Evolutionary conservation across 225 moss, liverwort and hornwort genomes (phyloP).

Genomic region (Rhytidiadelphus loreus): DNA sequence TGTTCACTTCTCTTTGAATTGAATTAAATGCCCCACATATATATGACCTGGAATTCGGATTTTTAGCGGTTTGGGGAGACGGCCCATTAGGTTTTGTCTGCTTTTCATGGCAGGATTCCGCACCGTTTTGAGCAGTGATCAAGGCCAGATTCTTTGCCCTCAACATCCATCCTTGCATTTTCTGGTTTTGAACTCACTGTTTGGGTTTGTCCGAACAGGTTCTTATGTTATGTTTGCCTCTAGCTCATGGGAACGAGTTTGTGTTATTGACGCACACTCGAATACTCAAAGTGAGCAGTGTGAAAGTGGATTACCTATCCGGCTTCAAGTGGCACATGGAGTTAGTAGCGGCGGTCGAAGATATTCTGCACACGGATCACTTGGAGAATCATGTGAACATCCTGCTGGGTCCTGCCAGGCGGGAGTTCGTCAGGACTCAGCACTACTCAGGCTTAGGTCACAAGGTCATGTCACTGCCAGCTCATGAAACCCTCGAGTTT

Average conservation of each 20-base stretch:
- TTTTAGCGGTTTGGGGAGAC: background rate
- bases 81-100: background rate
- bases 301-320: slow-evolving; percentile 23
- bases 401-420: slow-evolving; percentile 76
- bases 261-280: slow-evolving; percentile 72
- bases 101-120: background rate
- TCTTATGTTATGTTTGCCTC: slow-evolving; percentile 72
- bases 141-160: background rate
- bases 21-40: background rate
- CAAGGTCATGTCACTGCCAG: slow-evolving; percentile 69
- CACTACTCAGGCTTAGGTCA: slow-evolving; percentile 43
- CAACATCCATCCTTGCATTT: background rate
- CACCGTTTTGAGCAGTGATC: background rate
- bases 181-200: background rate
- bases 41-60: background rate
- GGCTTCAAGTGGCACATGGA: slow-evolving; percentile 82
- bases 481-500: slow-evolving; percentile 67
- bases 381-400: slow-evolving; percentile 42
- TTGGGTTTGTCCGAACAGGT: slow-evolving; percentile 38
- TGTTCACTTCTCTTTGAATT: background rate
- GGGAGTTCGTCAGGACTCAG: slow-evolving; percentile 59
- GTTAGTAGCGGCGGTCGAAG: slow-evolving; percentile 76
- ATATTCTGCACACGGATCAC: slow-evolving; percentile 62
- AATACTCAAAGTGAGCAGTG: slow-evolving; percentile 52
- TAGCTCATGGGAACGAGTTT: slow-evolving; percentile 53